Percentiles rank a stretch among this genome's conserved stretches.
Conservation (phyloP, 371 early-diverging fungal genomes). For the Actinomortierella ambigua region DNA sequence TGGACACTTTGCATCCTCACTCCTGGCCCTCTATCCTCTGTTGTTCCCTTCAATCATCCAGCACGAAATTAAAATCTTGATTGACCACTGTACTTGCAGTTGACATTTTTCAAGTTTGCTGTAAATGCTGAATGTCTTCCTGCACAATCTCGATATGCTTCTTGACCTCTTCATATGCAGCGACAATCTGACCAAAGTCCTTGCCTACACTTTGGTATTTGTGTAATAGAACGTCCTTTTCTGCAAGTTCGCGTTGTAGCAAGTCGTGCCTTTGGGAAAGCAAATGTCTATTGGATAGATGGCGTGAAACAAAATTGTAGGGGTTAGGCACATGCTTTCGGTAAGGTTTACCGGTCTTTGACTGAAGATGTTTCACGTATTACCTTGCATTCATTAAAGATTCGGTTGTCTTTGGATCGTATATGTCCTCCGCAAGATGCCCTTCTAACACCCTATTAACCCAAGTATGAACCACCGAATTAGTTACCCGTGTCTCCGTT, state of each 20-base stretch:
- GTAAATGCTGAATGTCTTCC: constrained; percentile 27
- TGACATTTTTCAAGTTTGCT: constrained; percentile 1
- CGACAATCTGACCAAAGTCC: constrained; percentile 34
- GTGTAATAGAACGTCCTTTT: constrained; percentile 17
- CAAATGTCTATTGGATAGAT: constrained; percentile 9
- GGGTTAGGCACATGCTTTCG: not conserved
- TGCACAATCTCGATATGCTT: constrained; percentile 27
- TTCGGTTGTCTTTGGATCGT: not conserved
- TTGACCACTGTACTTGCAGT: no score
- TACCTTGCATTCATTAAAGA: not conserved
- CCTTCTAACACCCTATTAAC: not conserved
- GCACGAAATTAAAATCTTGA: no score
- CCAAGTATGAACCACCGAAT: not conserved
- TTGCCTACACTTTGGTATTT: constrained; percentile 25
- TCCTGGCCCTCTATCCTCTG: no score
- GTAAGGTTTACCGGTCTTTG: not conserved
- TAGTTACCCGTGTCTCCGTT: constrained; percentile 5
- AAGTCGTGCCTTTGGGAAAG: constrained; percentile 4
- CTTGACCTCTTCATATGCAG: constrained; percentile 27
- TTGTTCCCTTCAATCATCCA: no score
- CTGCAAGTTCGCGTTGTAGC: constrained; percentile 10
- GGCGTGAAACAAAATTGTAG: not conserved
- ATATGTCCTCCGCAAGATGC: not conserved
- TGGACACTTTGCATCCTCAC: no score
- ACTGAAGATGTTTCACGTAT: not conserved